Base-by-base conservation (phyloP, 495 filamentous ascomycete genomes). In the Penicillium silybi region DNA sequence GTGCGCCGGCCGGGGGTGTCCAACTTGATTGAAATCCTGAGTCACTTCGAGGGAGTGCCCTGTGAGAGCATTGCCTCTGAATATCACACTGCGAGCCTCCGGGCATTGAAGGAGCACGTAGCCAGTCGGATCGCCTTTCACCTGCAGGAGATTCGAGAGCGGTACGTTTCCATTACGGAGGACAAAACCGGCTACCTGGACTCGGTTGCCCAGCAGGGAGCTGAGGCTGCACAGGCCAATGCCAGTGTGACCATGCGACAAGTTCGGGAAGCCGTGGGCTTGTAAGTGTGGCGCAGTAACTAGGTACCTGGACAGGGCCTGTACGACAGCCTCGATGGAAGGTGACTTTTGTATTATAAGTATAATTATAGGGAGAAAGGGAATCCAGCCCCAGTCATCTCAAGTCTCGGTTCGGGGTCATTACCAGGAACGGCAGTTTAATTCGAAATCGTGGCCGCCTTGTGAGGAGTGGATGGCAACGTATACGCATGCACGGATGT, bases 11-110 rank as follows among this genome's bases (percentile, higher is more conserved):
- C 92, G 0, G 95, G 90, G 1, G 85, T 98, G 0, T 83, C 91
- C 16, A 98, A 97, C 66, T 72, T 98, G 15, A 67, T 98, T 17
- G 80, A 88, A 42, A 78, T 98, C 29, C 70, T 90, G 18, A 80
- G 81, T 34, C 81, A 89, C 53, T 80, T 89, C 46, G 79, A 84
- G 48, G 73, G 63, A 20, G 68, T 64, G 26, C 67, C 69, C 27
- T 78, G 78, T 18, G 66, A 75, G 16, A 73, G 81, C 25, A 61
- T 95, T n/a, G 88, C 80, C 1, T 50, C 54, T 22, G 72, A 78
- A 34, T 78, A 79, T 44, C 51, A 68, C n/a, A 68, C 67, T 13
- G 58, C 81, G 15, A 78, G 64, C 34, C 73, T 91, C 38, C 72
- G 73, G 27, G 70, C 72, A 13, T 74, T 97, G 41, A 97, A 97